phyloP scores from a whole-genome alignment of 1,284 basidiomycete genomes.

The Boletellus dicymbophilus region DNA sequence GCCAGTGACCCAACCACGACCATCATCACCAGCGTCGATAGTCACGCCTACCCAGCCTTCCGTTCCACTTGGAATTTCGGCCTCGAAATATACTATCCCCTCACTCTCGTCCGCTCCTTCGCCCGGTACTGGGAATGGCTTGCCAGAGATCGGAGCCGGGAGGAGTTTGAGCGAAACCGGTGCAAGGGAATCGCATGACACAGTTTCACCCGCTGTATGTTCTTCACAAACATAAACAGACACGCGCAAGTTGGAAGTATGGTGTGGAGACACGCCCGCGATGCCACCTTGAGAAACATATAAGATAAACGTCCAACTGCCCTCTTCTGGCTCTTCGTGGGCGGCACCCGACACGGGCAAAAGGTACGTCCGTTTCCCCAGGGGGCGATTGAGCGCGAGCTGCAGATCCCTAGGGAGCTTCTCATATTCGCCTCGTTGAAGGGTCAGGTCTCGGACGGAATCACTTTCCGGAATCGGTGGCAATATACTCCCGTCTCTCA shows the following conservation, averaged over 20 bases:
- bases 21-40: slow-evolving; percentile 49
- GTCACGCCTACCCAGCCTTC: slow-evolving; percentile 52
- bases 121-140: slow-evolving; percentile 60
- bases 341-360: slow-evolving; percentile 42
- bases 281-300: slow-evolving; percentile 64
- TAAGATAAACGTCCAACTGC: slow-evolving; percentile 43
- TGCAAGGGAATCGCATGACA: slow-evolving; percentile 41
- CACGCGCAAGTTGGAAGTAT: slow-evolving; percentile 41
- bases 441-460: background rate
- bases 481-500: slow-evolving; percentile 57
- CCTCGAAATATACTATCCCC: slow-evolving; percentile 65
- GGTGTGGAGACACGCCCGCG: slow-evolving; percentile 48
- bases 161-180: slow-evolving; percentile 58
- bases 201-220: slow-evolving; percentile 11
- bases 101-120: slow-evolving; percentile 76
- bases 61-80: slow-evolving; percentile 36
- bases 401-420: slow-evolving; percentile 37
- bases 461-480: slow-evolving; percentile 28
- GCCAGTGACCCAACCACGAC: slow-evolving; percentile 65
- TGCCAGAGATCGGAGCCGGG: slow-evolving; percentile 54
- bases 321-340: slow-evolving; percentile 1
- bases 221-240: slow-evolving; percentile 46
- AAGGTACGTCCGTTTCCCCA: slow-evolving; percentile 47
- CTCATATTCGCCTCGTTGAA: slow-evolving; percentile 33
- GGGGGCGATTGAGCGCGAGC: slow-evolving; percentile 47